Base-by-base conservation (phyloP, 2,329 filamentous ascomycete genomes). In the Colletotrichum echinochloae region DNA sequence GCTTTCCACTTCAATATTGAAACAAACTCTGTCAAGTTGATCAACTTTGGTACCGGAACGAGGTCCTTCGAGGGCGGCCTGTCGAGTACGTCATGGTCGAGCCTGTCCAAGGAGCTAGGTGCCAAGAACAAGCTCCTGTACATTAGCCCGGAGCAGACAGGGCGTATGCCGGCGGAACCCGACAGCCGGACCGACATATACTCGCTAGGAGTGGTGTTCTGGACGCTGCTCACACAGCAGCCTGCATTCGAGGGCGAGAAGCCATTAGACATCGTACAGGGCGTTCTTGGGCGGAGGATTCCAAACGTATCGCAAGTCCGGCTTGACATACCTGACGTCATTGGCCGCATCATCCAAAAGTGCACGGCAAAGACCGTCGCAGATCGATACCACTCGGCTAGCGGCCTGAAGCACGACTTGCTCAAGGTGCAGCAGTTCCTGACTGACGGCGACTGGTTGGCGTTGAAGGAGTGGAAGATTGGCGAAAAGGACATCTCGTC, bases 111-210 rank as follows among this genome's bases (percentile, higher is more conserved):
- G 70, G 93, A 98, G 78, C 82, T 94, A 9, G 95, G 95, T 2
- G 93, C 94, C 49, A 94, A 94, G 81, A 91, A 95, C 77, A 97
- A 97, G 80, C 85, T 98, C 26, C 90, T 95, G 61, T 98, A 94
- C 78, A 97, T 98, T 78, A 95, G 94, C 56, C 95, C 95, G 0
- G 95, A 98, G 78, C 95, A 98, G 83, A 98, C 95, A 2, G 95
- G 95, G 18, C 91, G 95, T 26, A 92, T 98, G 88, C 93, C 94
- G 3, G 94, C 93, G 4, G 95, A 98, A 79, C 95, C 95, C 1
- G 95, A 98, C 80, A 93, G 89, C 52, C 89, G 95, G 49, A 98
- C 95, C 20, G 95, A 98, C 79, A 97, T 98, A 39, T 98, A 98
- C 82, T 95, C 94, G 0, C 84, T 98, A 1, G 95, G 95, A 5